Conservation (phyloP, 2,329 filamentous ascomycete species). For the Fusarium humuli region DNA sequence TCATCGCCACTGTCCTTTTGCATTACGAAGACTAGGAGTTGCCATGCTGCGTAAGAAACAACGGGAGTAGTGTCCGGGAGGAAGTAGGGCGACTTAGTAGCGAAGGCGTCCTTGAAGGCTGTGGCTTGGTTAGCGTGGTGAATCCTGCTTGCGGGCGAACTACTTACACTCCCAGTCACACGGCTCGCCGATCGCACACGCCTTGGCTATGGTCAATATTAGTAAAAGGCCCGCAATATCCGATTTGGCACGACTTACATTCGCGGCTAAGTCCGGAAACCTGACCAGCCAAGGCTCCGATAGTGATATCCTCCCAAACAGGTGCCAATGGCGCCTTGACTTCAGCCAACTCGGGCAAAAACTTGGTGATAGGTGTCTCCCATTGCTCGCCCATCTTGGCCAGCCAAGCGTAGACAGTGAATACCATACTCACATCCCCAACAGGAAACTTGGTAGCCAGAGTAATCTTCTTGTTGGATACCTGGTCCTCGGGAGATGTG, state of each 20-base stretch:
- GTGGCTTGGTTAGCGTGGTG: fast-evolving
- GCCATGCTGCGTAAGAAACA: slow-evolving; percentile 39
- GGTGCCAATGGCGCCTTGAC: background rate
- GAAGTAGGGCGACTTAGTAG: slow-evolving; percentile 27
- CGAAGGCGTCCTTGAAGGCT: slow-evolving; percentile 25
- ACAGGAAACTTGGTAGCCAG: slow-evolving; percentile 44
- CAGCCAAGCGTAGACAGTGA: slow-evolving; percentile 52
- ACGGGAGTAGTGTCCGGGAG: slow-evolving; percentile 36
- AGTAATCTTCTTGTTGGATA: slow-evolving; percentile 28
- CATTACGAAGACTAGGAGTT: slow-evolving; percentile 38
- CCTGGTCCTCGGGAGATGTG: slow-evolving; percentile 28
- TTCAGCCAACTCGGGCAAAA: slow-evolving; percentile 43
- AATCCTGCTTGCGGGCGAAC: fast-evolving
- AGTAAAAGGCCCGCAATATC: background rate
- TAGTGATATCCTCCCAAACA: slow-evolving; percentile 33
- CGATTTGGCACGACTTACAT: slow-evolving; percentile 15
- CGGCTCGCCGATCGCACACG: slow-evolving; percentile 13
- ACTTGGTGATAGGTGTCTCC: slow-evolving; percentile 47
- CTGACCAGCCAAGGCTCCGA: slow-evolving; percentile 38
- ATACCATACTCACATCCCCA: slow-evolving; percentile 49
- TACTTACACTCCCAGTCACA: slow-evolving; percentile 29
- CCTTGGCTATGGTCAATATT: slow-evolving; percentile 9
- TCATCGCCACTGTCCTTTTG: background rate
- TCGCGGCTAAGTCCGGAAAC: slow-evolving; percentile 37
- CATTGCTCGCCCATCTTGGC: slow-evolving; percentile 46